These are phyloP conservation scores for Fraxinus xanthoxyloides DNA, from an alignment of 305 asterid genomes.

Conservation along the genomic window DNA sequence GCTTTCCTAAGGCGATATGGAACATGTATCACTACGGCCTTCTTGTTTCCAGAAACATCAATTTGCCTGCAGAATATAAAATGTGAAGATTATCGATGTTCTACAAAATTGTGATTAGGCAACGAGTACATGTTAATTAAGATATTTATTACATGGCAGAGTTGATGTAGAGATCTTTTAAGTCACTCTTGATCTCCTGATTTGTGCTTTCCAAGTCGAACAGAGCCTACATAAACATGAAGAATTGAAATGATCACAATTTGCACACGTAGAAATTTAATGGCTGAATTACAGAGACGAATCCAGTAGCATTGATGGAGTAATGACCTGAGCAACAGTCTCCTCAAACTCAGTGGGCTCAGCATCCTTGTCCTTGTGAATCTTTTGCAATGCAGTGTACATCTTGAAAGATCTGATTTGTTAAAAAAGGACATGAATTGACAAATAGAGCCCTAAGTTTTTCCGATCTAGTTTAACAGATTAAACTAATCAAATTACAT, in stretches of 20 bases:
- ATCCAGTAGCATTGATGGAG: not conserved
- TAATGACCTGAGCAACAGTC: constrained; percentile 67
- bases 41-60: constrained; percentile 71
- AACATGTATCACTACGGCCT: constrained; percentile 79
- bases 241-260: not conserved
- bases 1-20: constrained; percentile 74
- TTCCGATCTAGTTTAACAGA: not conserved
- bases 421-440: not conserved
- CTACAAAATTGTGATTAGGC: not conserved
- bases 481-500: not conserved
- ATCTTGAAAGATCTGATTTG: constrained; percentile 35
- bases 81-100: not conserved
- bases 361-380: constrained; percentile 66
- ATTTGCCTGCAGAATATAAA: constrained; percentile 45
- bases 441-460: not conserved
- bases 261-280: not conserved
- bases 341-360: constrained; percentile 79
- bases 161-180: constrained; percentile 78
- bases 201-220: constrained; percentile 77
- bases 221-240: constrained; percentile 45
- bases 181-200: constrained; percentile 70
- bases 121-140: not conserved
- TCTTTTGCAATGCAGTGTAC: constrained; percentile 64
- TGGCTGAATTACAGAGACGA: not conserved
- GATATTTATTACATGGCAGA: constrained; percentile 53